Evolutionary conservation across 2,329 filamentous ascomycete species (phyloP).

Genomic region (Neurospora sp.): DNA sequence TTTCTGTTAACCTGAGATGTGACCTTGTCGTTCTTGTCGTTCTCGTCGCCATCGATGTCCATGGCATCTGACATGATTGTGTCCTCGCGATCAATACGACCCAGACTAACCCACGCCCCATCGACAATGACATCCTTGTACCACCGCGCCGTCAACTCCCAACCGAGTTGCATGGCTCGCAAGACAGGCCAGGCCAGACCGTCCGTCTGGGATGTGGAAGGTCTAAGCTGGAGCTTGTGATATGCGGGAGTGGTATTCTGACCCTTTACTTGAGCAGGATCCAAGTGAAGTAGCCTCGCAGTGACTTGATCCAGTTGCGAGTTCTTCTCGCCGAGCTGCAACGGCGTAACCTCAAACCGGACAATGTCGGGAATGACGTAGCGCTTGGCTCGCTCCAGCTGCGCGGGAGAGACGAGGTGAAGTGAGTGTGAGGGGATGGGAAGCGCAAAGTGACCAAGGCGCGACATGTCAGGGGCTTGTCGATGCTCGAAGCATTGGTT

Average conservation of each 20-base stretch:
- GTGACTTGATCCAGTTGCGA: not conserved
- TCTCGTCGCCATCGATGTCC: not conserved
- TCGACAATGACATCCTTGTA: not conserved
- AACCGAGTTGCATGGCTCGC: not conserved
- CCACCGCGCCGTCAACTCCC: not conserved
- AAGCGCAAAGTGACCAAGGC: not conserved
- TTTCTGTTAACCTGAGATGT: not conserved
- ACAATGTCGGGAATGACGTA: not conserved
- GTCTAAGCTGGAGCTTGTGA: not conserved
- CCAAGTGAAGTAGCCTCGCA: not conserved
- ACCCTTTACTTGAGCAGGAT: not conserved
- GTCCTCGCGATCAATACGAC: no score
- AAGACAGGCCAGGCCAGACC: not conserved
- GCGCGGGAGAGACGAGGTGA: not conserved
- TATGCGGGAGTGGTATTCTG: not conserved
- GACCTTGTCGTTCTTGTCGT: not conserved
- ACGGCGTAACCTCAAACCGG: not conserved
- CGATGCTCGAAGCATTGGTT: not conserved
- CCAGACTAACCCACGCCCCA: no score
- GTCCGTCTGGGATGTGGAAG: not conserved
- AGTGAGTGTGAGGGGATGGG: not conserved
- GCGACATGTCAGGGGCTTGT: not conserved
- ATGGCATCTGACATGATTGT: not conserved
- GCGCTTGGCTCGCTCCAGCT: not conserved
- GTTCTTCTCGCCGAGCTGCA: not conserved